These are phyloP conservation scores for Dactylellina leptospora DNA, from an alignment of 2,329 filamentous ascomycete species.

Conservation along the genomic window DNA sequence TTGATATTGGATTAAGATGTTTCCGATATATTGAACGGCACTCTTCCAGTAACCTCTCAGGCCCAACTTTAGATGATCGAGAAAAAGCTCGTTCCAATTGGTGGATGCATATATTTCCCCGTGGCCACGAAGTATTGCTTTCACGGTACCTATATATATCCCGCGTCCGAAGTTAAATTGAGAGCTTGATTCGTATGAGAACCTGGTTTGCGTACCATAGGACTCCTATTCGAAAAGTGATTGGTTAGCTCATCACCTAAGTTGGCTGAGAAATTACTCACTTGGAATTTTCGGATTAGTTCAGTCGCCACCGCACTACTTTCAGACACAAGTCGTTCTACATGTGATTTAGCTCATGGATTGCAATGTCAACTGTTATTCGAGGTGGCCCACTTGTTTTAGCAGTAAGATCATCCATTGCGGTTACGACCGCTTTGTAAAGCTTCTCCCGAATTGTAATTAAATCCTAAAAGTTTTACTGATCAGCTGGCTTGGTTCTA, in stretches of 20 bases:
- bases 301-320: too few species aligned
- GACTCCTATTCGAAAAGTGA: too few species aligned
- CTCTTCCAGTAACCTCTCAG: conserved; percentile 6
- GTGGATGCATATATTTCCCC: conserved; percentile 17
- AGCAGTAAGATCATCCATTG: not conserved
- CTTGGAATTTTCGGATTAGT: too few species aligned
- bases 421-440: not conserved
- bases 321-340: too few species aligned
- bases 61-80: not conserved
- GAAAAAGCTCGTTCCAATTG: conserved; percentile 20
- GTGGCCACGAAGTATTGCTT: conserved; percentile 8
- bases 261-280: too few species aligned
- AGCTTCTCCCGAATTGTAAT: not conserved
- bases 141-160: conserved; percentile 11
- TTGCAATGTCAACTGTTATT: too few species aligned
- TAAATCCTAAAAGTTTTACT: not conserved
- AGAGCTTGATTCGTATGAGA: not conserved
- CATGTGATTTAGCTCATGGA: too few species aligned
- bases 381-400: too few species aligned
- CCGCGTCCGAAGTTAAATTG: too few species aligned
- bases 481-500: not conserved
- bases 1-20: not conserved
- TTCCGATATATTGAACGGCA: not conserved
- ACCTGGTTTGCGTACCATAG: not conserved
- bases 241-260: too few species aligned